Base-by-base conservation (phyloP, 768 basidiomycete genomes). In the Psilocybe cyanescens region DNA sequence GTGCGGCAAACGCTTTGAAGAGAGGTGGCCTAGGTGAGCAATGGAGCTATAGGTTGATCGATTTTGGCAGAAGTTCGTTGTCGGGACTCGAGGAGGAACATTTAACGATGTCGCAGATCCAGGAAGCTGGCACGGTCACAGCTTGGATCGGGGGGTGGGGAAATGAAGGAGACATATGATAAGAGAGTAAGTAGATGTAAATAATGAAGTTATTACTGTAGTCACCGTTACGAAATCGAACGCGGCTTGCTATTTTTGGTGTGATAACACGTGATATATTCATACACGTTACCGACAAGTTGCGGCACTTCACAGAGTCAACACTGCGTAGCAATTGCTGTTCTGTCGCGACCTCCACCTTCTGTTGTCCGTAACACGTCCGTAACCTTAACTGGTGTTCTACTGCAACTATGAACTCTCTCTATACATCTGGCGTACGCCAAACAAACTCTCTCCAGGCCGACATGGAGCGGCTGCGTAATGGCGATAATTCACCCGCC, bases 381-480 rank as follows among this genome's bases (percentile, higher is more conserved):
- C 33, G 6, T 35, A 35, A 6, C 33, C 33, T 35, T 35, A 11
- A 24, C 24, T 11, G 33, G 33, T 35, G 33, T 7, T 35, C 33
- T 35, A 35, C 0, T 35, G 33, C 33, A 35, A 44, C 52, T 29
- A 98, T 98, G 96, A 97, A 98, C 76, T 95, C 94, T 37, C 83
- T 98, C 14, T 98, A 97, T 78, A 95, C 94, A 0, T 89, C 92
- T 44, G 96, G 95, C 2, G 90, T 97, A 17, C 86, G 96, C 37
- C 96, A 98, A 75, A 94, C 94, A 31, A 89, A 87, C 72, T 92
- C 93, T 0, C 84, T 99, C 48, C 87, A 92, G 65, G 85, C 91
- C 3, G 96, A 99, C 79, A 77, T 99, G 41, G 90, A 94, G 63
- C 84, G 90, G 28, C 81, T 98, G 65, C 85, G 87, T 57, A 86